phyloP scores from a whole-genome alignment of 2,329 filamentous ascomycete genomes.

The Penicillium hesseltinei region DNA sequence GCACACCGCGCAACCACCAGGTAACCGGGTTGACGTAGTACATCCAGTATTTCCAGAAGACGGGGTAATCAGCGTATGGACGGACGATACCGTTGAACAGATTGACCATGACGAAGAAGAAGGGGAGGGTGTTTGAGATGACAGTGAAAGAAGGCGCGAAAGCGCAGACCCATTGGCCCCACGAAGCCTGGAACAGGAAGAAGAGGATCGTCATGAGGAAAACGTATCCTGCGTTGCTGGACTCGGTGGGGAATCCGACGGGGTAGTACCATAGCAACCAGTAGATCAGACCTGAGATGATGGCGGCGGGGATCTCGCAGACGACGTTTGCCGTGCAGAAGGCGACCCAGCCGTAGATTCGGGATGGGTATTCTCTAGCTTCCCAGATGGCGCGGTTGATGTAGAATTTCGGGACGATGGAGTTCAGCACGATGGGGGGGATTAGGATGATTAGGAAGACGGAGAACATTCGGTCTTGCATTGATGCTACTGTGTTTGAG shows the following conservation, averaged over 20 bases:
- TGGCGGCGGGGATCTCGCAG: slow-evolving; percentile 68
- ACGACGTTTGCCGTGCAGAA: slow-evolving; percentile 73
- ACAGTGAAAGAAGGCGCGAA: slow-evolving; percentile 77
- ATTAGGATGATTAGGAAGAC: slow-evolving; percentile 64
- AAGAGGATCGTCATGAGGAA: slow-evolving; percentile 78
- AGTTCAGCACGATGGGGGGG: slow-evolving; percentile 70
- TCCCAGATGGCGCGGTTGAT: slow-evolving; percentile 71
- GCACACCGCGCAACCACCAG: slow-evolving; percentile 70
- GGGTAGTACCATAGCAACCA: slow-evolving; percentile 76
- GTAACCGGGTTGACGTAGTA: slow-evolving; percentile 68
- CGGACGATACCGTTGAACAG: slow-evolving; percentile 76
- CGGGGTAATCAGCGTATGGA: slow-evolving; percentile 62
- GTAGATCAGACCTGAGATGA: slow-evolving; percentile 65
- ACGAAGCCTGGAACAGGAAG: slow-evolving; percentile 70
- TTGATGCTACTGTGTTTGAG: slow-evolving; percentile 62
- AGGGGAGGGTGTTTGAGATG: slow-evolving; percentile 71
- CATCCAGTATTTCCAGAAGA: slow-evolving; percentile 72
- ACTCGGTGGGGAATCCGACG: slow-evolving; percentile 65
- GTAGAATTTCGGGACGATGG: slow-evolving; percentile 74
- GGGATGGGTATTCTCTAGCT: slow-evolving; percentile 67
- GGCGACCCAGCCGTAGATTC: slow-evolving; percentile 75
- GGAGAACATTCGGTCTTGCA: slow-evolving; percentile 78
- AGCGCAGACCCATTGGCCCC: slow-evolving; percentile 82
- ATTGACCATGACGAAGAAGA: slow-evolving; percentile 76
- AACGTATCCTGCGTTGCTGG: slow-evolving; percentile 67